Evolutionary conservation across 768 basidiomycete genomes (phyloP).

Genomic region (Trametes meyenii): DNA sequence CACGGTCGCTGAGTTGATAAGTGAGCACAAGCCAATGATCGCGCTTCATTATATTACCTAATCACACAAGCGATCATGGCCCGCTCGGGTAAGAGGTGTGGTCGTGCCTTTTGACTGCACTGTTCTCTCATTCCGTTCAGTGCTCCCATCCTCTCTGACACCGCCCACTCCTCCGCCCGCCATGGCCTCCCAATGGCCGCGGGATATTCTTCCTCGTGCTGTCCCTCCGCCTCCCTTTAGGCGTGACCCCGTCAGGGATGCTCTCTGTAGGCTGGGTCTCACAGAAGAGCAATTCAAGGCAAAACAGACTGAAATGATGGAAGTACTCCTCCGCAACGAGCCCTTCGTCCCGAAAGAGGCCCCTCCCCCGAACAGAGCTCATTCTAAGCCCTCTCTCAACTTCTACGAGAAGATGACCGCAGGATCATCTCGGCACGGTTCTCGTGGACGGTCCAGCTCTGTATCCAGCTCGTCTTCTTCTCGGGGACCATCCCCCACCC

Average conservation of each 20-base stretch:
- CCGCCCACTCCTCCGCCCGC: neutral
- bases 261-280: constrained; percentile 18
- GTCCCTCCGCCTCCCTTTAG: neutral
- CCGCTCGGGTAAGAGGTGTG: neutral
- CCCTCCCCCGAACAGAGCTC: neutral
- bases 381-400: neutral
- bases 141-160: constrained; percentile 1
- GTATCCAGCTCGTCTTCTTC: constrained; percentile 48
- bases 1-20: neutral
- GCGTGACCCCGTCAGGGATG: constrained; percentile 7
- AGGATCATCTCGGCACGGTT: constrained; percentile 10
- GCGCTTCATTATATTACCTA: neutral
- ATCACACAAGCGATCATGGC: neutral
- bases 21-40: neutral
- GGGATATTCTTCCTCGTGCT: neutral
- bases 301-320: constrained; percentile 19
- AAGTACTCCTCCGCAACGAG: constrained; percentile 14
- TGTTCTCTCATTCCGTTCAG: neutral
- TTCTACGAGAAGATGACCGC: neutral
- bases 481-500: constrained; percentile 41
- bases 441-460: constrained; percentile 45
- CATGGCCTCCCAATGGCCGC: constrained; percentile 18
- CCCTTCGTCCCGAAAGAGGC: constrained; percentile 16
- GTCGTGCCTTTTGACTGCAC: neutral
- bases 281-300: constrained; percentile 21